Percentiles rank a stretch among this genome's conserved stretches.
These are phyloP conservation scores for Metschnikowia gruessii DNA, from an alignment of 805 yeast genomes.

Conservation along the genomic window DNA sequence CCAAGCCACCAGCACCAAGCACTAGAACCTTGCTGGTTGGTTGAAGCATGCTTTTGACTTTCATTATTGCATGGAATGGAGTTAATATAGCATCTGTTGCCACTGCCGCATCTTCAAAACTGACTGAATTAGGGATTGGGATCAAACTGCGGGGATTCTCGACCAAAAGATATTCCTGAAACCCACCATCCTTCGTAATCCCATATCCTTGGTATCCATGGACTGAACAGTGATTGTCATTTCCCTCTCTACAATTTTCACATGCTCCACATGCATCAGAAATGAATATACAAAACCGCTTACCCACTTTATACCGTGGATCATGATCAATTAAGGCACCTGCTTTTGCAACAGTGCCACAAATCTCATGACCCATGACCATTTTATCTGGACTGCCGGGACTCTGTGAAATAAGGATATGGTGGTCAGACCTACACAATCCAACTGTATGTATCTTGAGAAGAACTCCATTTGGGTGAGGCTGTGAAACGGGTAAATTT, in stretches of 20 bases:
- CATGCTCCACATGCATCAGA: constrained; percentile 36
- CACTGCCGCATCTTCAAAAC: constrained; percentile 40
- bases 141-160: constrained; percentile 34
- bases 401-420: constrained; percentile 25
- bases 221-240: constrained; percentile 31
- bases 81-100: constrained; percentile 44
- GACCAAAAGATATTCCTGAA: constrained; percentile 38
- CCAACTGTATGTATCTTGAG: constrained; percentile 44
- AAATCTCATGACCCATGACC: constrained; percentile 47
- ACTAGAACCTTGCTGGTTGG: constrained; percentile 39
- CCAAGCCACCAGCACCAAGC: constrained; percentile 44
- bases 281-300: constrained; percentile 31
- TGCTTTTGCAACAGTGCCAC: constrained; percentile 34
- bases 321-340: constrained; percentile 27
- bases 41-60: constrained; percentile 27
- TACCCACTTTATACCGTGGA: constrained; percentile 28
- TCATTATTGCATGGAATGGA: constrained; percentile 41
- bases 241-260: constrained; percentile 32
- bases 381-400: constrained; percentile 26
- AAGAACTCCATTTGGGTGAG: constrained; percentile 30
- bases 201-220: constrained; percentile 29
- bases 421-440: constrained; percentile 44
- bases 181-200: constrained; percentile 39
- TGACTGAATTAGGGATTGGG: constrained; percentile 40
- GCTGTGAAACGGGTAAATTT: constrained; percentile 31